Percentiles rank a stretch among this genome's conserved stretches.
These are phyloP conservation scores for Gossypium turneri DNA, from an alignment of 345 rosid species.

Conservation along the genomic window DNA sequence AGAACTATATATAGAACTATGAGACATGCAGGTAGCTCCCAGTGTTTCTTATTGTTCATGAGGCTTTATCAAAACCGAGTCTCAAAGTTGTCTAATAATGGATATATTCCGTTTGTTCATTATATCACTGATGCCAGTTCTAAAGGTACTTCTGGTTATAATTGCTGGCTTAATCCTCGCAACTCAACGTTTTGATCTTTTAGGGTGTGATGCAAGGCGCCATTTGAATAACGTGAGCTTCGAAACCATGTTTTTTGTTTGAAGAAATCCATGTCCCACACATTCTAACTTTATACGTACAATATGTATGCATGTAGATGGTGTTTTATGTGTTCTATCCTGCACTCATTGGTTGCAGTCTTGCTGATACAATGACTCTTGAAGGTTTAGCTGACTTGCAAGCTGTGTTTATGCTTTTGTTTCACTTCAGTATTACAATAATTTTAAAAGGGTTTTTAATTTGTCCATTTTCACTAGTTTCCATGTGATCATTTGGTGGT, in stretches of 20 bases:
- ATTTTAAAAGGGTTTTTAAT: neutral
- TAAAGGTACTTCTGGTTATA: conserved; percentile 32
- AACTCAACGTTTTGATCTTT: conserved; percentile 18
- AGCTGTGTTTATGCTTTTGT: conserved; percentile 5
- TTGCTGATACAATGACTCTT: conserved; percentile 30
- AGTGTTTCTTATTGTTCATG: too few relatives aligned
- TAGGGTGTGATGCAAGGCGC: conserved; percentile 14
- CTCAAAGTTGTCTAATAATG: conserved; percentile 8
- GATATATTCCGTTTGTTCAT: conserved; percentile 26
- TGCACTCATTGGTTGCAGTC: conserved; percentile 24
- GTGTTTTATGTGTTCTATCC: conserved; percentile 32
- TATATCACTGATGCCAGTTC: conserved; percentile 29
- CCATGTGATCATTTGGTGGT: conserved; percentile 35
- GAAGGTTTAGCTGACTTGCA: conserved; percentile 23
- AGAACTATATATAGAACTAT: too few relatives aligned
- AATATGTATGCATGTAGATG: conserved; percentile 14
- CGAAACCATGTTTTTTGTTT: too few relatives aligned
- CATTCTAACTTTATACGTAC: too few relatives aligned
- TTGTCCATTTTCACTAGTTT: neutral
- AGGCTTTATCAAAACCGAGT: too few relatives aligned
- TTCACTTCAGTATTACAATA: neutral
- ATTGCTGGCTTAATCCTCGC: conserved; percentile 27
- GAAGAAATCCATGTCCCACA: neutral
- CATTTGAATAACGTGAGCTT: conserved; percentile 4
- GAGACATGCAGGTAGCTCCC: too few relatives aligned